A percentile compares a stretch with the other conserved stretches of the same genome.
Conservation (phyloP, 805 yeast species). For the Grigorovia humatica region DNA sequence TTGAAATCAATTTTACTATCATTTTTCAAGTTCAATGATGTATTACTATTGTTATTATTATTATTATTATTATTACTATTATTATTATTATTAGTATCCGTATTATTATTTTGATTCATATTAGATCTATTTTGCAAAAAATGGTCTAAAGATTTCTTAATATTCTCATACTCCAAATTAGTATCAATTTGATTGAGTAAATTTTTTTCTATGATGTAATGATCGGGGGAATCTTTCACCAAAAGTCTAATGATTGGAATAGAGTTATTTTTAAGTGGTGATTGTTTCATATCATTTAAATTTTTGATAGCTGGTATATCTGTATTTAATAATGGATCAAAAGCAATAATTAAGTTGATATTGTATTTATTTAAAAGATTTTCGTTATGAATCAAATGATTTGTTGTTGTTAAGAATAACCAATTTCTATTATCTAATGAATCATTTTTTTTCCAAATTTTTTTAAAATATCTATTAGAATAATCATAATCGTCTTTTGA, state of each 20-base stretch:
- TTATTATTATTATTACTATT: no score
- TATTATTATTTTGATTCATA: not conserved
- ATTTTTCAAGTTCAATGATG: not conserved
- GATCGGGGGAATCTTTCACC: constrained; percentile 37
- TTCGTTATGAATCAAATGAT: constrained; percentile 31
- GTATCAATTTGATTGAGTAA: constrained; percentile 8
- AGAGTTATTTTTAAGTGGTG: constrained; percentile 6
- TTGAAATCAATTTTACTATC: constrained; percentile 1
- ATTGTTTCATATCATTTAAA: constrained; percentile 8
- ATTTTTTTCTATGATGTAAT: constrained; percentile 22
- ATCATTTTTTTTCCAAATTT: constrained; percentile 3
- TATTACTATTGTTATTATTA: not conserved
- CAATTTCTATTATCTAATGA: constrained; percentile 16
- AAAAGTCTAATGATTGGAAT: constrained; percentile 40
- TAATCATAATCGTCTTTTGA: constrained; percentile 23
- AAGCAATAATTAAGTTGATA: constrained; percentile 38
- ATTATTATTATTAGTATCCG: not conserved
- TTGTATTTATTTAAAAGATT: constrained; percentile 26
- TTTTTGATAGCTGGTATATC: constrained; percentile 2
- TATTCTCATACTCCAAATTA: constrained; percentile 11
- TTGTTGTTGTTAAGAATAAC: constrained; percentile 37
- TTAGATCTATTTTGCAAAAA: constrained; percentile 12
- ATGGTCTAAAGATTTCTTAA: constrained; percentile 24
- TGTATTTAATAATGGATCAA: constrained; percentile 35
- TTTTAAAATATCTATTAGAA: constrained; percentile 6